Percentiles rank a stretch among this genome's conserved stretches.
phyloP scores from a whole-genome alignment of 768 basidiomycete species.

The Cystobasidium ongulense region DNA sequence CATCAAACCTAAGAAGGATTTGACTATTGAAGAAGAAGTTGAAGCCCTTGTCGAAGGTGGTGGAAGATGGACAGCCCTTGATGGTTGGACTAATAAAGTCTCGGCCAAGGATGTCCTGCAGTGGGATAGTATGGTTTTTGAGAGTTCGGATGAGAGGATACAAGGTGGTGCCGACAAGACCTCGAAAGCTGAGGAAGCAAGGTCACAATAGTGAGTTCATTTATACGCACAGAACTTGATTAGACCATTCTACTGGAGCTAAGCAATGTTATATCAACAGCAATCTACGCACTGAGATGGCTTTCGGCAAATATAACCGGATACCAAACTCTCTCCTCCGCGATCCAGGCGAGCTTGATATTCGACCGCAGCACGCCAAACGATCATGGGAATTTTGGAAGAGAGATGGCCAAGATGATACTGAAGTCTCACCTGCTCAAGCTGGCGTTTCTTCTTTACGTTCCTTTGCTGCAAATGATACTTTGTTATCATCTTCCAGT shows the following conservation, averaged over 20 bases:
- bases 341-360: constrained; percentile 16
- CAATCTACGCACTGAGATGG: constrained; percentile 13
- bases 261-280: neutral
- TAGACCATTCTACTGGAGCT: neutral
- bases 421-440: neutral
- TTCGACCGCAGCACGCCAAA: constrained; percentile 26
- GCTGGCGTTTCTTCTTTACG: neutral
- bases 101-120: constrained; percentile 19
- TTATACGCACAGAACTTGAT: neutral
- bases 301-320: constrained; percentile 28
- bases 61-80: constrained; percentile 36
- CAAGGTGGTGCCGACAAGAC: constrained; percentile 3
- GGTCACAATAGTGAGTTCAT: constrained; percentile 12
- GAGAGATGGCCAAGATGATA: neutral
- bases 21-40: constrained; percentile 63
- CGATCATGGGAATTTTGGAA: constrained; percentile 29
- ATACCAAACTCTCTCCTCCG: constrained; percentile 30
- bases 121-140: constrained; percentile 24
- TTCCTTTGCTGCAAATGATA: neutral
- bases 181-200: neutral
- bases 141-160: constrained; percentile 19
- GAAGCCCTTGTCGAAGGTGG: constrained; percentile 85
- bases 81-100: constrained; percentile 32
- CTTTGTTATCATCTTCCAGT: neutral
- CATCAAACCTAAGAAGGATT: constrained; percentile 57